Evolutionary conservation across 2,329 filamentous ascomycete species (phyloP).

Genomic region (Diaporthe caulivora): DNA sequence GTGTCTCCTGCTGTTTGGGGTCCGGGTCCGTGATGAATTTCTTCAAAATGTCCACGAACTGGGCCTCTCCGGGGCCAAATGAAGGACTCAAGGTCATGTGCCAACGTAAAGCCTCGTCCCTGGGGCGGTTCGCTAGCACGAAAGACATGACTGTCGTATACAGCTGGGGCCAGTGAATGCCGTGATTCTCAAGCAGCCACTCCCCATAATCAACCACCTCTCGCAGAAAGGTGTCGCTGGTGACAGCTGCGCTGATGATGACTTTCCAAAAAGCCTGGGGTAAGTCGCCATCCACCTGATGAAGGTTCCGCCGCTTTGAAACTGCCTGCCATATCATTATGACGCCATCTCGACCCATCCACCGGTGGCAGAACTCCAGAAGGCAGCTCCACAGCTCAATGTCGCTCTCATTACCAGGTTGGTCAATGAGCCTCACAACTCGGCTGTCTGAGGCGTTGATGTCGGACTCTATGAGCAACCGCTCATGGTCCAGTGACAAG

Average conservation of each 20-base stretch:
- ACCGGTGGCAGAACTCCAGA: constrained; percentile 47
- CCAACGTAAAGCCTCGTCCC: constrained; percentile 58
- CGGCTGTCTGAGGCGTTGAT: constrained; percentile 24
- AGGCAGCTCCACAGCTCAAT: constrained; percentile 49
- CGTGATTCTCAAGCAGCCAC: constrained; percentile 55
- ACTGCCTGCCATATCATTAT: constrained; percentile 46
- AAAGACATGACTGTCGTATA: constrained; percentile 61
- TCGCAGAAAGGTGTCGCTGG: constrained; percentile 49
- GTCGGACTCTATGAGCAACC: constrained; percentile 45
- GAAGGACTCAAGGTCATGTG: constrained; percentile 58
- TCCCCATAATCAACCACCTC: constrained; percentile 55
- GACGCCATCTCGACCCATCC: constrained; percentile 43
- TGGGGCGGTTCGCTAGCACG: constrained; percentile 55
- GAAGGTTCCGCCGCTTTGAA: constrained; percentile 42
- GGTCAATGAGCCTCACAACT: constrained; percentile 44
- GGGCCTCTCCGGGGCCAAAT: constrained; percentile 56
- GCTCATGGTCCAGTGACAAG: constrained; percentile 44
- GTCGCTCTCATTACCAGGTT: constrained; percentile 45
- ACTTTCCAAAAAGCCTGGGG: constrained; percentile 47
- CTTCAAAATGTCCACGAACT: constrained; percentile 57
- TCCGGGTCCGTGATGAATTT: constrained; percentile 55
- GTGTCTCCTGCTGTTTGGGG: constrained; percentile 52
- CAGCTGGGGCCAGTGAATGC: constrained; percentile 61
- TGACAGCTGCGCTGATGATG: constrained; percentile 50
- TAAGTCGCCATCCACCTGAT: constrained; percentile 42